phyloP scores from a whole-genome alignment of 108 stramenopile species.

The Cyclotella choctawhatcheeana region DNA sequence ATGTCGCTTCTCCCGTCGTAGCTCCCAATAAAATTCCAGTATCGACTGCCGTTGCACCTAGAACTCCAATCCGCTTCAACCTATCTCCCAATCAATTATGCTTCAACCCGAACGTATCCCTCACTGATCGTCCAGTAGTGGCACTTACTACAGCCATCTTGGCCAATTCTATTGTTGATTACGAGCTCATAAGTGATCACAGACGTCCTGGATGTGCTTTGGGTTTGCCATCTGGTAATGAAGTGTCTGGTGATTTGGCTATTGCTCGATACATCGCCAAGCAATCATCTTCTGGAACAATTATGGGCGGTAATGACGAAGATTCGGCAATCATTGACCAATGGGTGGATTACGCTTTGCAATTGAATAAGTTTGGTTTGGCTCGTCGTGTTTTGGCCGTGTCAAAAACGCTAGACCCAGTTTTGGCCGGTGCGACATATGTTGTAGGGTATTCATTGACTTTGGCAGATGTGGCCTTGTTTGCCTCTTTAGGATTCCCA shows the following conservation, averaged over 20 bases:
- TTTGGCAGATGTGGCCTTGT: slow-evolving; percentile 92
- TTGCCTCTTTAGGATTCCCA: slow-evolving; percentile 78
- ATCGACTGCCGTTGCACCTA: neutral
- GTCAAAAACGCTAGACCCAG: slow-evolving; percentile 71
- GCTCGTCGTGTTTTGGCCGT: slow-evolving; percentile 63
- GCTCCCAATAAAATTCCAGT: slow-evolving; percentile 6
- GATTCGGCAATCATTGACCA: slow-evolving; percentile 74
- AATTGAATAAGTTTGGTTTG: slow-evolving; percentile 59
- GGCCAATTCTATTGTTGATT: slow-evolving; percentile 70
- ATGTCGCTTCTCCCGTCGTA: slow-evolving; percentile 16
- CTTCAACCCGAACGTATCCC: slow-evolving; percentile 77
- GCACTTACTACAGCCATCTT: slow-evolving; percentile 73
- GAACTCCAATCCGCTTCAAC: slow-evolving; percentile 16
- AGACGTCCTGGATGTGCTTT: slow-evolving; percentile 51
- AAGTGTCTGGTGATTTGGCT: slow-evolving; percentile 77
- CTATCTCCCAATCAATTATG: slow-evolving; percentile 69
- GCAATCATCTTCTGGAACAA: neutral
- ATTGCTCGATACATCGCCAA: slow-evolving; percentile 73
- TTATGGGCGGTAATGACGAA: slow-evolving; percentile 31
- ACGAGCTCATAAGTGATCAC: slow-evolving; percentile 70
- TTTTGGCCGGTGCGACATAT: slow-evolving; percentile 67
- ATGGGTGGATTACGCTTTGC: slow-evolving; percentile 91
- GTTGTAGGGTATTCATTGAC: slow-evolving; percentile 76
- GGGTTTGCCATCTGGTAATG: slow-evolving; percentile 49
- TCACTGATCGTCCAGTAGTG: slow-evolving; percentile 77